Base-by-base conservation (phyloP, 495 filamentous ascomycete genomes). In the Letharia lupina region DNA sequence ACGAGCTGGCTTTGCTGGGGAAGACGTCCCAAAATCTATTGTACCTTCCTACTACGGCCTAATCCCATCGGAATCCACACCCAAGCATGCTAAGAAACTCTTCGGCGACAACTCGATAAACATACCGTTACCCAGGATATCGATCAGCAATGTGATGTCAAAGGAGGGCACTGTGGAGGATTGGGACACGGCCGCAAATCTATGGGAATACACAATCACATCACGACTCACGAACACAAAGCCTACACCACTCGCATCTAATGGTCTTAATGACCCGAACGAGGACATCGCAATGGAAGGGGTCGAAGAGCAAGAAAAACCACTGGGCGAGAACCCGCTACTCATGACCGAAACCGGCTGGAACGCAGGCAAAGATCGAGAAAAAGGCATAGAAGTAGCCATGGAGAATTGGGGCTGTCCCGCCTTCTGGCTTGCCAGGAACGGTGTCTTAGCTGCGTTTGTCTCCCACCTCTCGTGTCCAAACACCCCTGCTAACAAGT, bases 321-420 rank as follows among this genome's bases (percentile, higher is more conserved):
- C 90, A 45, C 80, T 98, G 61, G 83, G 85, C 35, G 95, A 98
- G 70, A 93, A 88, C 74, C 95, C 94, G 16, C 79, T 98, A 69
- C 82, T 98, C 50, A 91, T 98, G 87, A 96, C 89, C 7, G 94
- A 98, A 78, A 88, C 91, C 31, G 89, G 89, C 39, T 97, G 93
- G 93, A 98, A 96, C 74, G 79, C 88, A 31, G 75, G 83, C 20
- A 98, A 96, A 77, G 85, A 88, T 66, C 82, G 94, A 47, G 94
- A 98, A 75, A 93, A 91, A 80, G 86, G 87, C 9, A 91, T 97
- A 69, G 95, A 98, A 77, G 84, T 96, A 63, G 90, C 88, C 40
- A 96, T 98, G 86, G 94, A 98, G 81, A 89, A 84, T 68, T 98
- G 93, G 88, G 93, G 91, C 20, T 86, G 85, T 47, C 94, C 94